Percentiles rank a stretch among this genome's conserved stretches.
Conservation (phyloP, 129 eudicot species). For the Lactuca sativa region DNA sequence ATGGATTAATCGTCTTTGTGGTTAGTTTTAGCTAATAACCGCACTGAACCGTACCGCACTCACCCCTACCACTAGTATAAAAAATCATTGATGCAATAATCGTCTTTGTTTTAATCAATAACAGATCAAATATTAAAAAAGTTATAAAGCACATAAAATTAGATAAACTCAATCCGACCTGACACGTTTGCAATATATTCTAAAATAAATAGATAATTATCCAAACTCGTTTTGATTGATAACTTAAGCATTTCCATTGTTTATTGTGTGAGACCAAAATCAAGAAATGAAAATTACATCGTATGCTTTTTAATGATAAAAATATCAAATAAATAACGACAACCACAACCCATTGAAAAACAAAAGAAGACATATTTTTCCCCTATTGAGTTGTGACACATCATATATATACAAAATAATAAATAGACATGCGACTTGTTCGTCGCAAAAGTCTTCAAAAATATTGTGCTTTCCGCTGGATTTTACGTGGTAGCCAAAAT, state of each 20-base stretch:
- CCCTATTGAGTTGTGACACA: not conserved
- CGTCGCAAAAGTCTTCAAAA: not conserved
- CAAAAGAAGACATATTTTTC: not conserved
- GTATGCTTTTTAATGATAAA: not conserved
- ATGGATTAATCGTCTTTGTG: no score
- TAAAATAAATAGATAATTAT: no score
- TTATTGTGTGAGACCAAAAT: not conserved
- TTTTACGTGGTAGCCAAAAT: slow-evolving; percentile 26
- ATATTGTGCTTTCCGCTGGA: slow-evolving; percentile 17
- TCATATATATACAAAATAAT: not conserved
- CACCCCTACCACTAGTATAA: no score
- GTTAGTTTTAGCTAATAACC: no score
- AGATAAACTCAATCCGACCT: no score
- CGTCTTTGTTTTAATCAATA: no score
- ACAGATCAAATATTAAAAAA: not conserved
- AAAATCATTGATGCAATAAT: not conserved
- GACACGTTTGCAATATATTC: no score
- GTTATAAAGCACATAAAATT: no score
- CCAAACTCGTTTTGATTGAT: no score
- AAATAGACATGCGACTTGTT: slow-evolving; percentile 9
- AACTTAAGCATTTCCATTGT: no score
- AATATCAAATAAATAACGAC: not conserved
- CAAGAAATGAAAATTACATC: not conserved
- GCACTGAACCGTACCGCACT: no score
- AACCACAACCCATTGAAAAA: not conserved